Conservation (phyloP, 345 rosid genomes). For the Sonneratia caseolaris region DNA sequence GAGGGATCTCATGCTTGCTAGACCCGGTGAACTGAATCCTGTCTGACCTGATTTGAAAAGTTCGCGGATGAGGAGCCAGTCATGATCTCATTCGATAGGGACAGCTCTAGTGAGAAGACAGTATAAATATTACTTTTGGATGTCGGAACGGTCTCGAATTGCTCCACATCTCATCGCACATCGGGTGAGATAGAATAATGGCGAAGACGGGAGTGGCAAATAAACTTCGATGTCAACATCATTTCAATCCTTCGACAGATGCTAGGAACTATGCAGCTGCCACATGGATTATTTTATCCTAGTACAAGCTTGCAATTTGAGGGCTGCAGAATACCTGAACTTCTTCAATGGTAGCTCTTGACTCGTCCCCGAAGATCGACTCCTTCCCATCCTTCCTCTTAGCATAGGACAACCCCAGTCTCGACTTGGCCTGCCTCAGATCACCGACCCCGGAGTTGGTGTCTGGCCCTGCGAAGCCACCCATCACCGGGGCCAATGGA, state of each 20-base stretch:
- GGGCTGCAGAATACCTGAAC: slow-evolving; percentile 69
- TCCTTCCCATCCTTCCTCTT: slow-evolving; percentile 68
- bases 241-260: not conserved
- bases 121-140: not conserved
- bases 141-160: not conserved
- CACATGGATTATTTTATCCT: not conserved
- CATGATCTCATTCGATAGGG: not conserved
- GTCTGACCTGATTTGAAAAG: too few species aligned
- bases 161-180: not conserved
- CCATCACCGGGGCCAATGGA: slow-evolving; percentile 72
- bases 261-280: not conserved
- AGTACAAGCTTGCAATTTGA: slow-evolving; percentile 67
- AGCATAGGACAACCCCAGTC: slow-evolving; percentile 74
- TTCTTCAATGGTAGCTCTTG: slow-evolving; percentile 42
- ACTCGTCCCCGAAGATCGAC: slow-evolving; percentile 63
- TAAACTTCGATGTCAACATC: not conserved
- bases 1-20: too few species aligned
- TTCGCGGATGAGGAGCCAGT: not conserved
- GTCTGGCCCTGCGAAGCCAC: slow-evolving; percentile 73
- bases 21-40: too few species aligned
- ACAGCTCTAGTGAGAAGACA: not conserved
- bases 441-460: slow-evolving; percentile 72
- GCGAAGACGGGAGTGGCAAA: not conserved
- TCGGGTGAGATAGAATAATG: not conserved
- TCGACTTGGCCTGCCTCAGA: slow-evolving; percentile 69